A percentile compares a stretch with the other conserved stretches of the same genome.
These are phyloP conservation scores for Penstemon barbatus DNA, from an alignment of 257 asterid genomes.

Conservation along the genomic window DNA sequence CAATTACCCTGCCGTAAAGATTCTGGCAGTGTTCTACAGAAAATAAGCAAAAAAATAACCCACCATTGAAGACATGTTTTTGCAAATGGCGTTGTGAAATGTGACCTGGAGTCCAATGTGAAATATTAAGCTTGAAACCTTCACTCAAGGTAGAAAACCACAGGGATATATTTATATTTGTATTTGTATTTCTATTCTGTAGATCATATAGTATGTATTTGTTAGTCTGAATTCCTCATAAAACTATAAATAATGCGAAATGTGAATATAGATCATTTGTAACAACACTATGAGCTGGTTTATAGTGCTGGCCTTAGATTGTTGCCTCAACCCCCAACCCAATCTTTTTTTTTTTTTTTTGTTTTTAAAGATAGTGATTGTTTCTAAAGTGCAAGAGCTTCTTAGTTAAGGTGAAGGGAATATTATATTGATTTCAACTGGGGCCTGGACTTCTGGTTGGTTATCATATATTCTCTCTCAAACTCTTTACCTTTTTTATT, in stretches of 20 bases:
- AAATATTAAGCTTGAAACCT: conserved; percentile 8
- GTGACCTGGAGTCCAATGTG: conserved; percentile 12
- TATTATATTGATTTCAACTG: too few relatives aligned
- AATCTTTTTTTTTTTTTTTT: too few relatives aligned
- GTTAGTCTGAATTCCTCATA: neutral
- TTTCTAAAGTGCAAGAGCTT: too few relatives aligned
- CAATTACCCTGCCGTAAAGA: conserved; percentile 2
- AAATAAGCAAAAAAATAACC: neutral
- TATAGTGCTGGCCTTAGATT: neutral
- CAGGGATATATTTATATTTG: too few relatives aligned
- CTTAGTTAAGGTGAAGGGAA: too few relatives aligned
- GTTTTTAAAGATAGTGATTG: too few relatives aligned
- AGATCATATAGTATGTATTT: neutral
- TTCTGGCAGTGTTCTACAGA: neutral
- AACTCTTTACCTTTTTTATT: too few relatives aligned
- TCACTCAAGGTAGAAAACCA: neutral
- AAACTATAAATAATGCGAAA: neutral
- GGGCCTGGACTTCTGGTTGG: too few relatives aligned
- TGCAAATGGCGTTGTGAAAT: conserved; percentile 8
- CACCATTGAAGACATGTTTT: conserved; percentile 12
- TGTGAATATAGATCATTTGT: conserved; percentile 16
- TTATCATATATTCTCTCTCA: too few relatives aligned
- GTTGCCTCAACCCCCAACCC: too few relatives aligned
- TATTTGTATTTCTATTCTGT: neutral
- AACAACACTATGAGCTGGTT: neutral